Percentiles rank a stretch among this genome's conserved stretches.
Evolutionary conservation across 352 stramenopile species (phyloP).

Genomic region (Nothophytophthora sp.): DNA sequence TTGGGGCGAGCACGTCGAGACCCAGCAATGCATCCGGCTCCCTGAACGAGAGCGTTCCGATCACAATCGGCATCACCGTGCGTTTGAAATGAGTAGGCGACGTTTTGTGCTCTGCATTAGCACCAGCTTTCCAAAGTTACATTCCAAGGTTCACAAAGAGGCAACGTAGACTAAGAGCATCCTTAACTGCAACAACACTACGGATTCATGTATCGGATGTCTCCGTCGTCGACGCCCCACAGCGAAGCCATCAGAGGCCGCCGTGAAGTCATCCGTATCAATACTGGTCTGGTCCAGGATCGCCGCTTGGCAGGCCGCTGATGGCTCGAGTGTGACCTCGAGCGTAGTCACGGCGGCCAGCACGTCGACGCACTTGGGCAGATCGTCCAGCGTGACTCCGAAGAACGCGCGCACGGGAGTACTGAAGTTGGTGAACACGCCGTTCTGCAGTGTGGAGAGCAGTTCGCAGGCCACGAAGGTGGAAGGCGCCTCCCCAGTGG

Average conservation of each 20-base stretch:
- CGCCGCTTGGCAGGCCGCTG: constrained; percentile 38
- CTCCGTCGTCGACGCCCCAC: constrained; percentile 52
- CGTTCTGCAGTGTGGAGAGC: constrained; percentile 65
- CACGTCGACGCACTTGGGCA: constrained; percentile 58
- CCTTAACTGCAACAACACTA: background rate
- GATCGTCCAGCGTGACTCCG: constrained; percentile 32
- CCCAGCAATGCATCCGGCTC: too few species aligned
- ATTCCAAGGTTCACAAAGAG: background rate
- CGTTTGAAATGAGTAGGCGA: background rate
- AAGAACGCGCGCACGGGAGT: constrained; percentile 59
- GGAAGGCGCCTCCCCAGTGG: constrained; percentile 38
- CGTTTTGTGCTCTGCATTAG: background rate
- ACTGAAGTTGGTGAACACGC: constrained; percentile 79
- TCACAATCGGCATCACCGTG: background rate
- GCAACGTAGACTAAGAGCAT: background rate
- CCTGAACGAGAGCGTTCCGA: background rate
- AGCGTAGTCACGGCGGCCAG: constrained; percentile 44
- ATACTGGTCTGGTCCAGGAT: constrained; percentile 61
- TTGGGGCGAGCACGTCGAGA: too few species aligned
- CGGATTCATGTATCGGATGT: constrained; percentile 55
- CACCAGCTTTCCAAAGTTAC: background rate
- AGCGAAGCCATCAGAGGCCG: constrained; percentile 48
- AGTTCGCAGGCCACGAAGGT: constrained; percentile 68
- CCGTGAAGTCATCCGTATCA: constrained; percentile 54
- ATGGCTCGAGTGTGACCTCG: constrained; percentile 41